Conservation (phyloP, 257 asterid genomes). For the Scutellaria minor region DNA sequence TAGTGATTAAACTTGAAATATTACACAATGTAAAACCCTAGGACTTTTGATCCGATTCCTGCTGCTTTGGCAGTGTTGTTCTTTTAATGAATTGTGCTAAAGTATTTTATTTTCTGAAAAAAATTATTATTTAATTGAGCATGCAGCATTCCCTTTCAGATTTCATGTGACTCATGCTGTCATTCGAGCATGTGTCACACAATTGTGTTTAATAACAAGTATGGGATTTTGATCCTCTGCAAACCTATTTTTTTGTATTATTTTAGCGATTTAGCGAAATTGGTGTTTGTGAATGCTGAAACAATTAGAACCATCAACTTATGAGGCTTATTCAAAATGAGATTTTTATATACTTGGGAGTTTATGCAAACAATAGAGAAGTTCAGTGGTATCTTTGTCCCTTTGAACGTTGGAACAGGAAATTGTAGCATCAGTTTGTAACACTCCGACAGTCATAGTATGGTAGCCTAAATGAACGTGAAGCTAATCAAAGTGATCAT, state of each 20-base stretch:
- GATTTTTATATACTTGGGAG: neutral
- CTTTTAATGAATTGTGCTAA: conserved; percentile 7
- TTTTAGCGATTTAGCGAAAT: conserved; percentile 4
- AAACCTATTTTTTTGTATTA: neutral
- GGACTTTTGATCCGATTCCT: conserved; percentile 39
- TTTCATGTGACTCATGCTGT: neutral
- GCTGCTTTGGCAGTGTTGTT: conserved; percentile 2
- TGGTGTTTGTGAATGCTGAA: conserved; percentile 26
- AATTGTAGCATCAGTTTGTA: neutral
- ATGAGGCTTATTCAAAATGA: neutral
- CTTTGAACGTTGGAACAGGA: neutral
- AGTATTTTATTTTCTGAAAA: neutral
- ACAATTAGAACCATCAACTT: neutral
- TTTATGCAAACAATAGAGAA: conserved; percentile 14
- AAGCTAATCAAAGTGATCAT: conserved; percentile 16
- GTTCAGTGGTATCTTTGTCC: neutral
- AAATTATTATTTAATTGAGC: conserved; percentile 4
- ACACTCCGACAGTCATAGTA: neutral
- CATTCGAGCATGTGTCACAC: conserved; percentile 14
- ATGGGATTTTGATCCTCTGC: neutral
- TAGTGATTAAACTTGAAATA: conserved; percentile 17
- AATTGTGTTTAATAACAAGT: neutral
- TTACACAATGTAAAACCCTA: conserved; percentile 45
- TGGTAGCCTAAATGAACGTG: conserved; percentile 7
- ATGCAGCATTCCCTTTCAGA: conserved; percentile 3